Conservation (phyloP, 2,329 filamentous ascomycete genomes). For the Stagonosporopsis chrysanthemi region DNA sequence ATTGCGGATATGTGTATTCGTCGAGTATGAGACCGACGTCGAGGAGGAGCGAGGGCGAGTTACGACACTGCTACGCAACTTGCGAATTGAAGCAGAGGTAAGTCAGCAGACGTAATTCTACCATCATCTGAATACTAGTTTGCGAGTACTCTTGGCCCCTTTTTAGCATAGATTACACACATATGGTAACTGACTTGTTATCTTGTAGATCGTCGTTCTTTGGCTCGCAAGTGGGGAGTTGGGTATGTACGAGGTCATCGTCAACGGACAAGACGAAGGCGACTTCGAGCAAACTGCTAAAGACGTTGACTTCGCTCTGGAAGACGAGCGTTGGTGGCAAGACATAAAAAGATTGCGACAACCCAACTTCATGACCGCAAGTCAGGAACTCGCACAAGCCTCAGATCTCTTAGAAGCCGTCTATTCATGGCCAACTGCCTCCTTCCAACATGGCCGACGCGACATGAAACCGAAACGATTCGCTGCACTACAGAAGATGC, state of each 20-base stretch:
- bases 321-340: conserved; percentile 83
- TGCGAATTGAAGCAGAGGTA: conserved; percentile 78
- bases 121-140: too few species aligned
- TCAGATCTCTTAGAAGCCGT: conserved; percentile 54
- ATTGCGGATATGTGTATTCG: conserved; percentile 82
- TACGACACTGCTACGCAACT: conserved; percentile 75
- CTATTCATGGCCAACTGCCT: conserved; percentile 60
- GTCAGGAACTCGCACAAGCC: conserved; percentile 56
- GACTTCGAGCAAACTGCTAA: conserved; percentile 64
- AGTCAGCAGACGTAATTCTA: neutral
- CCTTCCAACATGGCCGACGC: conserved; percentile 59
- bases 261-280: conserved; percentile 69
- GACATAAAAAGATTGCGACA: conserved; percentile 66
- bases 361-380: conserved; percentile 45
- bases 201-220: conserved; percentile 68
- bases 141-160: too few species aligned
- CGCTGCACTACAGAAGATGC: conserved; percentile 67
- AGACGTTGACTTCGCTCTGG: conserved; percentile 70
- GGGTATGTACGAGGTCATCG: conserved; percentile 75
- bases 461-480: conserved; percentile 57
- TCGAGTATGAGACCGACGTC: conserved; percentile 86
- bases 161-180: neutral
- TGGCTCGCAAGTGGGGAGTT: conserved; percentile 79
- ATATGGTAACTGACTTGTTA: neutral
- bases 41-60: conserved; percentile 78